Evolutionary conservation across 2,329 filamentous ascomycete species (phyloP), one percentile per base, ranked within the genome.

Genomic region (Helotiales sp.): DNA sequence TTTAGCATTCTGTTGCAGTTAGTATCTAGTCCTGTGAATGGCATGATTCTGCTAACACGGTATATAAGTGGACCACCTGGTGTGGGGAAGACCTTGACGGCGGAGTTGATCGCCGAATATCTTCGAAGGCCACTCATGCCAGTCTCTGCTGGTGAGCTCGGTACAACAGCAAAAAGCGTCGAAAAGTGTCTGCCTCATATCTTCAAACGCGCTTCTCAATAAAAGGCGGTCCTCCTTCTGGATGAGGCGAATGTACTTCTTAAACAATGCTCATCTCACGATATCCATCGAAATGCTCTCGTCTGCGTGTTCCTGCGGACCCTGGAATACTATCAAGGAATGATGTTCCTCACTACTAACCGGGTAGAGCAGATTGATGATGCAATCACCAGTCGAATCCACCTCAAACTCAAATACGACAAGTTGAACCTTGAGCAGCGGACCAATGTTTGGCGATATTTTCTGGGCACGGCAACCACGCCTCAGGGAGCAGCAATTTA

Each of bases 171-270:
- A 55, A 54, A 40, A 15, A 54, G 8, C 30, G 34, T 59, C 1
- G 61, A 83, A 15, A 72, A 75, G 11, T 81, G 82, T 55, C 75
- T 87, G 65, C 80, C 81, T 70, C 75, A 77, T 17, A 77, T 81
- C 32, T 83, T 86, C 37, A 76, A 80, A 66, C 80, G 83, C 69
- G 83, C 83, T 7, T 78, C 78, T 0, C 78, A 59, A 11, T 73
- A 64, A 68, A 65, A 67, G 52, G 62, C 68, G 30, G 50, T 71
- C 20, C 55, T 71, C 32, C 68, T 71, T 13, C 61, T 73, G n/a
- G 68, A 73, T 43, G 68, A 73, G 50, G 71, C 68, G 26, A 68
- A 72, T 34, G 57, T 71, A 17, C 67, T 66, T 50, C 64, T 73
- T 8, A 58, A 65, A 34, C 40, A 61, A 61, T 60, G 68, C 26